phyloP scores from a whole-genome alignment of 1,284 basidiomycete species.

The Athelia psychrophila region DNA sequence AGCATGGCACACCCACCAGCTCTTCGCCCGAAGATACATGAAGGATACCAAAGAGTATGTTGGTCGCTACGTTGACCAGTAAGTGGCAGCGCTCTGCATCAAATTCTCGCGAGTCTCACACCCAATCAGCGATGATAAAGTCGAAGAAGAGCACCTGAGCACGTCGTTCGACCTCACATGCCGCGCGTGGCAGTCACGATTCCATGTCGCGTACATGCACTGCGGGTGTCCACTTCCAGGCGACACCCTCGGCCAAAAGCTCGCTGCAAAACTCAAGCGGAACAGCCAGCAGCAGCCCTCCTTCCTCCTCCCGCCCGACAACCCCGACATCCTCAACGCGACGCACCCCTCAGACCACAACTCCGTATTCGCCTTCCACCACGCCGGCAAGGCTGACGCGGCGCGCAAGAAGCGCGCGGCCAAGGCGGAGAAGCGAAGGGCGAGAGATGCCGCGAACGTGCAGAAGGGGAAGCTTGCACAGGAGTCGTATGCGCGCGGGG shows the following conservation, averaged over 20 bases:
- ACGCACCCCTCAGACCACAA: slow-evolving; percentile 49
- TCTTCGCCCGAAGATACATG: slow-evolving; percentile 26
- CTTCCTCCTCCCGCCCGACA: slow-evolving; percentile 25
- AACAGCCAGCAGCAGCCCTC: slow-evolving; percentile 11
- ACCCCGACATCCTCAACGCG: slow-evolving; percentile 26
- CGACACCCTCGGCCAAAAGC: slow-evolving; percentile 34
- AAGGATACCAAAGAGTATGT: slow-evolving; percentile 23
- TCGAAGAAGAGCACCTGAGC: slow-evolving; percentile 5
- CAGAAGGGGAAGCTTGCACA: slow-evolving; percentile 5
- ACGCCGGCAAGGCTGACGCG: slow-evolving; percentile 11
- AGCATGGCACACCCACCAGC: slow-evolving; percentile 45
- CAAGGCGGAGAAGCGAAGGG: slow-evolving; percentile 16
- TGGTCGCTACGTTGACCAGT: slow-evolving; percentile 32
- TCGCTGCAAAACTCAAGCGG: slow-evolving; percentile 27
- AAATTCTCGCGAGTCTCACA: background rate
- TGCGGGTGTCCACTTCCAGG: slow-evolving; percentile 47
- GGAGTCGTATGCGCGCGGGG: slow-evolving; percentile 2
- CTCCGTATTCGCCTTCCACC: slow-evolving; percentile 31
- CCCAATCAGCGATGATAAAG: slow-evolving; percentile 2
- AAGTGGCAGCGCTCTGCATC: background rate
- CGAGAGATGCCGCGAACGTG: slow-evolving; percentile 4
- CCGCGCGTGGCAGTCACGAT: slow-evolving; percentile 28
- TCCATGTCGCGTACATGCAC: slow-evolving; percentile 38
- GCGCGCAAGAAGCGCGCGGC: slow-evolving; percentile 16
- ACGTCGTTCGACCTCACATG: background rate